A percentile compares a stretch with the other conserved stretches of the same genome.
These are phyloP conservation scores for Hippophae tibetana DNA, from an alignment of 306 rosid genomes.

Conservation along the genomic window DNA sequence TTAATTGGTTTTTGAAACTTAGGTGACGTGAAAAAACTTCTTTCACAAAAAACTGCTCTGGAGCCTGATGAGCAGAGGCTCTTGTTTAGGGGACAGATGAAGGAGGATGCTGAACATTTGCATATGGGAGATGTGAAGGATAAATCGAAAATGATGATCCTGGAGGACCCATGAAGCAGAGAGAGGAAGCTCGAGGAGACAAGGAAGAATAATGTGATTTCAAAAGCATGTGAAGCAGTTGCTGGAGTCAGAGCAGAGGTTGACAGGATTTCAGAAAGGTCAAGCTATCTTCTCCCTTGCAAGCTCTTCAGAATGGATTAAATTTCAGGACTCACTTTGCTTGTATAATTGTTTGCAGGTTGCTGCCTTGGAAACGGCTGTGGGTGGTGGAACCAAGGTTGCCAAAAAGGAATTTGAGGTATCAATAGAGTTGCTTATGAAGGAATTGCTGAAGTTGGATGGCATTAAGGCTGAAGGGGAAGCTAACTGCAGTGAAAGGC, in stretches of 20 bases:
- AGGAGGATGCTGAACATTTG: conserved; percentile 56
- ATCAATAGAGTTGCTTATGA: conserved; percentile 73
- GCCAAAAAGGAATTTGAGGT: conserved; percentile 57
- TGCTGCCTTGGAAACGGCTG: conserved; percentile 59
- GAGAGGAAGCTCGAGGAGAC: conserved; percentile 48
- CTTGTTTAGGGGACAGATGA: conserved; percentile 61
- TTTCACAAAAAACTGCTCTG: conserved; percentile 54
- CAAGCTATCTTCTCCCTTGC: conserved; percentile 15
- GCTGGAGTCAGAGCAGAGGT: conserved; percentile 62
- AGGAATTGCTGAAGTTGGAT: conserved; percentile 74
- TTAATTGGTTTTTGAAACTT: conserved; percentile 15
- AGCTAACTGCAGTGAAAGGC: conserved; percentile 72
- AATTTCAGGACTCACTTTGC: conserved; percentile 7
- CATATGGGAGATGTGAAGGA: conserved; percentile 65
- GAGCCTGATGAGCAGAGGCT: conserved; percentile 55
- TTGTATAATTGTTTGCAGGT: conserved; percentile 39
- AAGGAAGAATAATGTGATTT: conserved; percentile 32
- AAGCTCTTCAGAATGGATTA: not conserved
- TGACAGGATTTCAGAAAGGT: conserved; percentile 67
- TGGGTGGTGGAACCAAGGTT: conserved; percentile 58
- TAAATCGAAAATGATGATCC: conserved; percentile 54
- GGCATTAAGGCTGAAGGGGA: conserved; percentile 78
- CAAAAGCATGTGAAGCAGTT: conserved; percentile 51
- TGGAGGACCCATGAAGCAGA: conserved; percentile 44
- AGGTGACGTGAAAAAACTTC: conserved; percentile 65